These are phyloP conservation scores for Bimuria novae-zelandiae DNA, from an alignment of 2,329 filamentous ascomycete genomes.

Conservation along the genomic window DNA sequence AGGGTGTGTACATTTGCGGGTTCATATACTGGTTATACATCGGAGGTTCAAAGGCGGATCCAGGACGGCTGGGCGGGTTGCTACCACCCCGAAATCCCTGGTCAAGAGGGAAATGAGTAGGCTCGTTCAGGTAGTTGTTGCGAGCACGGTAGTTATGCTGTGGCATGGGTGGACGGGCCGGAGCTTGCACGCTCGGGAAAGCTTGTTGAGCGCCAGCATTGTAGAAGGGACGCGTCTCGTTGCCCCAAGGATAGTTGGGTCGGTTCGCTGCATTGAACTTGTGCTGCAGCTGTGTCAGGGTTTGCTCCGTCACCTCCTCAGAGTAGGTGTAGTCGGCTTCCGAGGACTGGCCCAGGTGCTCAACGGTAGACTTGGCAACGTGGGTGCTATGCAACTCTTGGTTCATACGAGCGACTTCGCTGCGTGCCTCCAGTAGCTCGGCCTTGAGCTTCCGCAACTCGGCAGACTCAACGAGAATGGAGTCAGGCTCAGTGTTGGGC, in stretches of 20 bases:
- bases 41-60: constrained; percentile 42
- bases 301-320: constrained; percentile 56
- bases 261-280: constrained; percentile 56
- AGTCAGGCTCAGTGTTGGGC: constrained; percentile 30
- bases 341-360: constrained; percentile 58
- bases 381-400: constrained; percentile 71
- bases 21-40: constrained; percentile 40
- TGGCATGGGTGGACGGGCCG: constrained; percentile 23
- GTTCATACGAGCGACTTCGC: constrained; percentile 71
- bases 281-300: constrained; percentile 55
- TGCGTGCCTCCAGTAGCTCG: constrained; percentile 72
- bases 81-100: constrained; percentile 36
- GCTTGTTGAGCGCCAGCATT: constrained; percentile 22
- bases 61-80: constrained; percentile 43
- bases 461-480: constrained; percentile 51
- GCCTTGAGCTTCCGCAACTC: constrained; percentile 71
- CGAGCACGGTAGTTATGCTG: constrained; percentile 36
- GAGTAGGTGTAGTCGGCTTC: constrained; percentile 55
- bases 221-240: constrained; percentile 31
- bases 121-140: constrained; percentile 42
- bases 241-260: constrained; percentile 42
- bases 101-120: constrained; percentile 43
- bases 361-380: constrained; percentile 62
- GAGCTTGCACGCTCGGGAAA: constrained; percentile 28
- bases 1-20: constrained; percentile 31